Base-by-base conservation (phyloP, 192 early-diverging fungal genomes). In the Jimgerdemannia flammicorona region DNA sequence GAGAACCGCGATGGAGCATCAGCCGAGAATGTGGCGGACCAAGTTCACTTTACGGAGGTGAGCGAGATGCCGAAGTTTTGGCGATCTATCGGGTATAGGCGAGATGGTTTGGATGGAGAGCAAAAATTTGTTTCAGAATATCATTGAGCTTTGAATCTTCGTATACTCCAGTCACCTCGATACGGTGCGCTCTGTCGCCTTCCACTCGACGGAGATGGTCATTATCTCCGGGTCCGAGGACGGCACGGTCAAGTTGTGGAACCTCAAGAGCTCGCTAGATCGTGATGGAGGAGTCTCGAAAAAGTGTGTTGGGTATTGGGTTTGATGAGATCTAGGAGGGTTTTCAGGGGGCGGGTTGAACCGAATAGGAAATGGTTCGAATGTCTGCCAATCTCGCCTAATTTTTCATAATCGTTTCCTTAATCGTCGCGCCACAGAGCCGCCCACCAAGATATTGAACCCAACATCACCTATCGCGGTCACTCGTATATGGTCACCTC, bases 181-280 rank as follows among this genome's bases (percentile, higher is more conserved):
- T 74, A 79, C 89, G 3, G 87, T 94, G 3, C 84, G 93, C 66
- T 67, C 88, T 7, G 71, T 93, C 19, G 77, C 78, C 18, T 94
- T 91, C 43, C 84, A 92, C 69, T 85, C 88, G 10, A 81, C 70
- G 4, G 84, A 91, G 18, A 80, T 80, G 42, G 69, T 87, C 1
- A 74, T 95, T 39, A 74, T 92, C 40, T 89, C 93, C 8, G 92
- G 89, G 19, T 92, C 91, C 6, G 95, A 96, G 74, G 95, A 96
- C 79, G 86, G 87, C 10, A 95, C 94, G 0, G 87, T 91, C 49
- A 93, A 92, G 73, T 77, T 95, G 64, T 94, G 92, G 92, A 89
- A 93, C 69, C 74, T 94, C 18, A 87, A 91, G 67, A 69, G 77
- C 2, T 66, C 82, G 8, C 63, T 81, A 3, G 77, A 71, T 3